Percentiles rank a stretch among this genome's conserved stretches.
Evolutionary conservation across 495 filamentous ascomycete species (phyloP).

Genomic region (Hypomontagnella monticulosa): DNA sequence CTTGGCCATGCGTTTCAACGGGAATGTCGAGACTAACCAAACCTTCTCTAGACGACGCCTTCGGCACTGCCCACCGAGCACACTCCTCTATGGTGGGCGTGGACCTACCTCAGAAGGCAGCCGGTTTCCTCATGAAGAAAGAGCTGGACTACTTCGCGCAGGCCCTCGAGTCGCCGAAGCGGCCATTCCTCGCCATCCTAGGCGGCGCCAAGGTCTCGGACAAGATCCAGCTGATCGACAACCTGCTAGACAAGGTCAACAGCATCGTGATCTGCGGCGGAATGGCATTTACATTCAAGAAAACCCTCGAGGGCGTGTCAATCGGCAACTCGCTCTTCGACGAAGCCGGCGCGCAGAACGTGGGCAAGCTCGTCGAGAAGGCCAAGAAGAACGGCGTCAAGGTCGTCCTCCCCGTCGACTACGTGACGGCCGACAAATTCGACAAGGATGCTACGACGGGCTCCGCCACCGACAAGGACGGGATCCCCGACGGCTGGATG

Average conservation of each 20-base stretch:
- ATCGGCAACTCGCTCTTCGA: conserved; percentile 96
- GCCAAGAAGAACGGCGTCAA: conserved; percentile 95
- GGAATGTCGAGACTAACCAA: conserved; percentile 1
- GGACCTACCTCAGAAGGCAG: conserved; percentile 92
- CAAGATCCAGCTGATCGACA: conserved; percentile 99
- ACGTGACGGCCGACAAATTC: conserved; percentile 96
- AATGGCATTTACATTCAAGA: conserved; percentile 99
- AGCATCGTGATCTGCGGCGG: conserved; percentile 95
- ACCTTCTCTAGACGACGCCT: conserved; percentile 83
- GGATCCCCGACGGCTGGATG: conserved; percentile 97
- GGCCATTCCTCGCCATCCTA: conserved; percentile 98
- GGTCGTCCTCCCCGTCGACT: conserved; percentile 93
- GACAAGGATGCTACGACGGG: conserved; percentile 81
- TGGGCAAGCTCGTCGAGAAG: conserved; percentile 88
- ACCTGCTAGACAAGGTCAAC: conserved; percentile 96
- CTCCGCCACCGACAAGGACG: conserved; percentile 83
- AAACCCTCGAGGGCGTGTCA: conserved; percentile 86
- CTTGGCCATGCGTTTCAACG: neutral
- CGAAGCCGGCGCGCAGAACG: conserved; percentile 93
- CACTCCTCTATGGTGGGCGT: conserved; percentile 99
- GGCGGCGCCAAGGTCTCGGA: conserved; percentile 98
- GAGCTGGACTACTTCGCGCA: conserved; percentile 99
- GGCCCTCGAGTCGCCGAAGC: conserved; percentile 90
- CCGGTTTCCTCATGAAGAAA: conserved; percentile 99
- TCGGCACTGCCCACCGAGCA: conserved; percentile 96